Evolutionary conservation across 768 basidiomycete species (phyloP), one percentile per base, ranked within the genome.

Genomic region (Leucogyrophana mollusca): DNA sequence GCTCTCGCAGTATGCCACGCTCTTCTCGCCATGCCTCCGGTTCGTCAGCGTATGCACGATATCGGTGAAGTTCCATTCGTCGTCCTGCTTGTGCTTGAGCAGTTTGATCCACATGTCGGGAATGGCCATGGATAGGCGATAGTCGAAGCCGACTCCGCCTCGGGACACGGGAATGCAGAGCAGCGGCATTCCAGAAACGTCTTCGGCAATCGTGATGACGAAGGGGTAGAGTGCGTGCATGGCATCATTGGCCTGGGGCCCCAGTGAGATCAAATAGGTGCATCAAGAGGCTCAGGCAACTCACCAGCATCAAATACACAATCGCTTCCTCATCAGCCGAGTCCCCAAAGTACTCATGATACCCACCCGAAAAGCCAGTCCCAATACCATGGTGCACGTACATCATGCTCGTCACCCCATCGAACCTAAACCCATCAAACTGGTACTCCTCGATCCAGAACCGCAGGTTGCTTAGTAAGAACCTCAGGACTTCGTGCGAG

Each of bases 21-120:
- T 93, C 72, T 84, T 91, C 73, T 99, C 96, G 18, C 83, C 79
- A 58, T 93, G 70, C 30, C 96, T 79, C 46, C 96, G 78, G 67
- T 99, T 96, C 17, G 79, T 93, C 50, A 99, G 69, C 2, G 93
- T 98, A 61, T 87, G 86, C 14, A 87, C 85, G 49, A 98, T 94
- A 62, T 87, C 79, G 40, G 73, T 82, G 56, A 99, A 73, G 40
- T 95, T 78, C 96, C 96, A 99, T 34, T 85, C 78, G 50, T 86
- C 79, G 63, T 99, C 96, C 3, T 67, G 52, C 60, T 80, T 82
- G 70, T 99, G 96, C 65, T 98, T 99, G 55, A 98, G 79, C 21
- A 98, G 75, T 68, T 99, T 98, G 74, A 99, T 99, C 93, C 94
- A 99, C 94, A 95, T 97, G 67, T 99, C 96, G 2, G 96, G 96